These are phyloP conservation scores for Phytopythium ostracodes DNA, from an alignment of 352 stramenopile species.

Conservation along the genomic window DNA sequence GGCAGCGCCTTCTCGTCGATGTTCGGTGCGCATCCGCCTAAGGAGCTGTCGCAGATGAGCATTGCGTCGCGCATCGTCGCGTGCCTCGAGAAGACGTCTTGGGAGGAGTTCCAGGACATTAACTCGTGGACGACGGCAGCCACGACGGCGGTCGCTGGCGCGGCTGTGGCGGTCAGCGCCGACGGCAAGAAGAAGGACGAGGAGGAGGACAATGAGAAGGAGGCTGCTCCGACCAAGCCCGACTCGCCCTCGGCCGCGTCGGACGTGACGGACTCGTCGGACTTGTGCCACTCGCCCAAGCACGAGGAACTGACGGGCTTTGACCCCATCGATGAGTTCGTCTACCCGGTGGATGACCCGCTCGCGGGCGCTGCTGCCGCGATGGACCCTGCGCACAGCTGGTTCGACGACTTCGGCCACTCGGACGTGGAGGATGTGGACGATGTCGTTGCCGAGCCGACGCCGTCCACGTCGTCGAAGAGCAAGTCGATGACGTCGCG, in stretches of 20 bases:
- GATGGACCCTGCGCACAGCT: conserved; percentile 32
- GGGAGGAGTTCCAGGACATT: conserved; percentile 83
- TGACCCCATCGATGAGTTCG: conserved; percentile 77
- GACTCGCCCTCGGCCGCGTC: conserved; percentile 60
- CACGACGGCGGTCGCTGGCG: conserved; percentile 26
- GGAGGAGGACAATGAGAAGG: conserved; percentile 13
- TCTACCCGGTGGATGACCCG: conserved; percentile 76
- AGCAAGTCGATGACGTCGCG: conserved; percentile 56
- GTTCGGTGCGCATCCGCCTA: conserved; percentile 70
- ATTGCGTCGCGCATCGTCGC: conserved; percentile 82
- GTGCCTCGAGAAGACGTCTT: conserved; percentile 86
- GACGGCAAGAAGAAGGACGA: conserved; percentile 31
- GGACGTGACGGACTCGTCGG: conserved; percentile 64
- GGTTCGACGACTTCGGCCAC: conserved; percentile 66
- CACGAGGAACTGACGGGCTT: conserved; percentile 37
- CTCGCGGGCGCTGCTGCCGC: conserved; percentile 54
- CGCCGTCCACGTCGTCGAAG: conserved; percentile 25
- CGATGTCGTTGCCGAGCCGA: conserved; percentile 12
- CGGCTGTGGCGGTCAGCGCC: conserved; percentile 23
- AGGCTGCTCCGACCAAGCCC: conserved; percentile 8
- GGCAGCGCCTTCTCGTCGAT: conserved; percentile 80
- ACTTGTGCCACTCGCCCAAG: conserved; percentile 49
- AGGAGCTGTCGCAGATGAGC: conserved; percentile 83
- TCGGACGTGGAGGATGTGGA: conserved; percentile 52
- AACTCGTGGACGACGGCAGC: conserved; percentile 62